Conservation (phyloP, 2,329 filamentous ascomycete genomes). For the Nigrograna mackinnonii region DNA sequence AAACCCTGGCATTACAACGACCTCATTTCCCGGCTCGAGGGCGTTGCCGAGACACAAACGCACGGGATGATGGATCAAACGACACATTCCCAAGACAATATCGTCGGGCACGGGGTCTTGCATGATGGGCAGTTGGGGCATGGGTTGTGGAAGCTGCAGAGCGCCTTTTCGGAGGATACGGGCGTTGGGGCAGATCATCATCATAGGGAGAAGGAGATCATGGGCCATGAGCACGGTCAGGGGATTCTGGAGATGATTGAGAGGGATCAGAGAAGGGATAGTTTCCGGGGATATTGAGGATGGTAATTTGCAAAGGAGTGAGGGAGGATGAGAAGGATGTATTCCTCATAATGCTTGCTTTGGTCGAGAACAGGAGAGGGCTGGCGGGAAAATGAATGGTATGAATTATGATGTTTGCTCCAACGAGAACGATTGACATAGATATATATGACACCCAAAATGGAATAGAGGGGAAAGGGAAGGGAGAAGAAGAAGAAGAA, state of each 20-base stretch:
- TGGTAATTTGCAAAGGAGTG: too few species aligned
- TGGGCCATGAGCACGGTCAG: conserved; percentile 7
- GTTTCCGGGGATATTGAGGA: too few species aligned
- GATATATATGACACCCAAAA: too few species aligned
- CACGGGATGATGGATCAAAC: conserved; percentile 6
- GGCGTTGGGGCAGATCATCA: conserved; percentile 13
- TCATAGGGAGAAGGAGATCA: conserved; percentile 8
- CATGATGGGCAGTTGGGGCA: conserved; percentile 12
- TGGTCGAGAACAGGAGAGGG: too few species aligned
- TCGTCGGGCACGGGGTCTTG: conserved; percentile 15
- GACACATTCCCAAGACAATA: conserved; percentile 7
- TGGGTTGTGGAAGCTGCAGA: conserved; percentile 29
- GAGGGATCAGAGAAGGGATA: conserved; percentile 19
- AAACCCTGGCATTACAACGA: conserved; percentile 22
- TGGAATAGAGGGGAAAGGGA: neutral
- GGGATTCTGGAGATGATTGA: conserved; percentile 24
- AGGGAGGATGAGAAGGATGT: too few species aligned
- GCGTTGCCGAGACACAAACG: conserved; percentile 17
- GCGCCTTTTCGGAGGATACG: conserved; percentile 29
- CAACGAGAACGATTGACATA: too few species aligned
- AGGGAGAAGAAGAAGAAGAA: conserved; percentile 1
- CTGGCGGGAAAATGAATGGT: too few species aligned
- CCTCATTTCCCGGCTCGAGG: conserved; percentile 24
- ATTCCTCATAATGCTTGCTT: too few species aligned
- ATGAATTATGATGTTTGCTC: too few species aligned